Evolutionary conservation across 306 rosid species (phyloP).

Genomic region (Clitoria ternatea): DNA sequence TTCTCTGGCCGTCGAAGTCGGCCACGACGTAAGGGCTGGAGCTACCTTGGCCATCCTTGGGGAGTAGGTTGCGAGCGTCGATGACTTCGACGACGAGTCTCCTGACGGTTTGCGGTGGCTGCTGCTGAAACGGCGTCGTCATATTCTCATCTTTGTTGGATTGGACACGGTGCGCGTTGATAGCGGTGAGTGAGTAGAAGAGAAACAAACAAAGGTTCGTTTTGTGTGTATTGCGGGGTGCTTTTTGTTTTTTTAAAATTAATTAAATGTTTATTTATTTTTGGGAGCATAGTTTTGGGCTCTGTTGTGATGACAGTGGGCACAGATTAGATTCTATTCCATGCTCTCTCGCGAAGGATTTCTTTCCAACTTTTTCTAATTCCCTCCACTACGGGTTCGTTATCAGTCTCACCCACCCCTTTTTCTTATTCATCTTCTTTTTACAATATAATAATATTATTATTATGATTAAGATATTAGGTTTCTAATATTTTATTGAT

Average conservation of each 20-base stretch:
- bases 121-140: slow-evolving; percentile 55
- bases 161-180: slow-evolving; percentile 34
- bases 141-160: slow-evolving; percentile 42
- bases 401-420: slow-evolving; percentile 37
- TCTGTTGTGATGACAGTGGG: slow-evolving; percentile 33
- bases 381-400: slow-evolving; percentile 37
- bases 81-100: slow-evolving; percentile 68
- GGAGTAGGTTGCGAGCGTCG: slow-evolving; percentile 85
- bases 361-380: slow-evolving; percentile 28
- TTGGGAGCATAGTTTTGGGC: neutral
- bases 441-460: too few species aligned
- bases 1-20: slow-evolving; percentile 80
- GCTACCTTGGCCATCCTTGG: slow-evolving; percentile 95
- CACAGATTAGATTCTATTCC: slow-evolving; percentile 66
- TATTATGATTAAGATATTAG: neutral
- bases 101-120: slow-evolving; percentile 31
- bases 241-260: slow-evolving; percentile 13
- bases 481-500: neutral
- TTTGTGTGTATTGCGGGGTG: slow-evolving; percentile 4
- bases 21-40: slow-evolving; percentile 90
- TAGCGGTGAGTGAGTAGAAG: slow-evolving; percentile 29
- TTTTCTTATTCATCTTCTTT: neutral
- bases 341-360: slow-evolving; percentile 67
- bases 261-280: neutral
- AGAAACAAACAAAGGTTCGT: neutral